Evolutionary conservation across 1,284 basidiomycete species (phyloP).

Genomic region (Kwoniella shivajii): DNA sequence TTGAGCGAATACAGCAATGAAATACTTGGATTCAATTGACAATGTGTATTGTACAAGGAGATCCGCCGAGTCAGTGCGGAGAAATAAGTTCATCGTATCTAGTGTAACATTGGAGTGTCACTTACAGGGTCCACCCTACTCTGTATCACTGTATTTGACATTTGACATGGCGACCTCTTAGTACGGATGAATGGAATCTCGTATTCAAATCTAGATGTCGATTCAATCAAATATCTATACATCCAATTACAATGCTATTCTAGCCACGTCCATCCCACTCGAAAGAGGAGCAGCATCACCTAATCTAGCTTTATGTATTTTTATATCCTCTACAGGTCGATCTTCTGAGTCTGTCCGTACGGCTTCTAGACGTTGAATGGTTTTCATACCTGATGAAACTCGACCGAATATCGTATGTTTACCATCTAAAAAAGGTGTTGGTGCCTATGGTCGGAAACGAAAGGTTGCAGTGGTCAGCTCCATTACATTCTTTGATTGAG

Average conservation of each 20-base stretch:
- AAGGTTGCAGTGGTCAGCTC: not conserved
- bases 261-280: constrained; percentile 20
- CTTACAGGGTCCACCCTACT: too few relatives aligned
- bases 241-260: constrained; percentile 16
- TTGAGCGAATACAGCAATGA: not conserved
- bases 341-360: constrained; percentile 54
- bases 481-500: not conserved
- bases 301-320: constrained; percentile 53
- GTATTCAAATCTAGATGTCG: too few relatives aligned
- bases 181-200: too few relatives aligned
- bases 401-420: constrained; percentile 95
- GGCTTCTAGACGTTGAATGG: constrained; percentile 64
- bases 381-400: constrained; percentile 79
- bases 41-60: not conserved
- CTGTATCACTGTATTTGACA: too few relatives aligned
- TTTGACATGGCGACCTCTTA: too few relatives aligned
- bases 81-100: too few relatives aligned
- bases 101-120: too few relatives aligned
- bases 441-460: constrained; percentile 57
- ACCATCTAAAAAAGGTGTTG: constrained; percentile 89
- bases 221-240: not conserved
- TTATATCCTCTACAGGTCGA: constrained; percentile 54
- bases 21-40: constrained; percentile 1
- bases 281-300: constrained; percentile 33
- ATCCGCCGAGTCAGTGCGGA: too few relatives aligned